Percentiles rank a stretch among this genome's conserved stretches.
phyloP scores from a whole-genome alignment of 2,329 filamentous ascomycete species.

The Cytospora leucostoma region DNA sequence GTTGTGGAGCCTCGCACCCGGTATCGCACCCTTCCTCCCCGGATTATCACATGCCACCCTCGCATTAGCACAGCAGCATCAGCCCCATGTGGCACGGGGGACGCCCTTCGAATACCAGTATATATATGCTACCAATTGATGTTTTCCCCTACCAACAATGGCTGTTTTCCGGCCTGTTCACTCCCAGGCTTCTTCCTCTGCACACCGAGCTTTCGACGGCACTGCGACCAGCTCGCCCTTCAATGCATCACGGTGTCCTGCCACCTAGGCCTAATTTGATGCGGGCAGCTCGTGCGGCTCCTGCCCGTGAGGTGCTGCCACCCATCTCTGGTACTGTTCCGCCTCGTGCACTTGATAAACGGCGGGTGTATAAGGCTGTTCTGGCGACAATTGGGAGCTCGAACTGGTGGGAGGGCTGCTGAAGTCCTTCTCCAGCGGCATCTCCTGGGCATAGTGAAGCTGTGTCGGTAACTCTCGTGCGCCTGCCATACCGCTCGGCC shows the following conservation, averaged over 20 bases:
- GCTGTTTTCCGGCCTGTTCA: not conserved
- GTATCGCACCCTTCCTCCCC: not conserved
- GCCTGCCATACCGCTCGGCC: constrained; percentile 19
- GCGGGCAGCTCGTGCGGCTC: constrained; percentile 19
- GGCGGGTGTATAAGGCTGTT: not conserved
- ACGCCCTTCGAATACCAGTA: no score
- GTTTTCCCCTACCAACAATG: not conserved
- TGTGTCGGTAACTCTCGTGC: constrained; percentile 13
- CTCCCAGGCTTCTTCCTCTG: not conserved
- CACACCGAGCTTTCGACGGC: not conserved
- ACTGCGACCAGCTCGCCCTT: not conserved
- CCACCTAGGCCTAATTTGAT: not conserved
- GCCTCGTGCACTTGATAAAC: not conserved
- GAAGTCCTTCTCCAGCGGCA: constrained; percentile 13
- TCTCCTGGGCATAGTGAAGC: constrained; percentile 2
- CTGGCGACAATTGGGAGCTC: constrained; percentile 8
- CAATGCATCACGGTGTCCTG: not conserved
- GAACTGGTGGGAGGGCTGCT: constrained; percentile 19
- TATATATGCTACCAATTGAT: no score
- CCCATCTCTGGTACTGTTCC: constrained; percentile 8
- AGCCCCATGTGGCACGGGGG: no score
- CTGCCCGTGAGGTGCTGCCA: not conserved
- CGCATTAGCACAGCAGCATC: no score
- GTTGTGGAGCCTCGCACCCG: no score
- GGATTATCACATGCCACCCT: no score